These are phyloP conservation scores for Hamigera avellanea DNA, from an alignment of 495 filamentous ascomycete species.

Conservation along the genomic window DNA sequence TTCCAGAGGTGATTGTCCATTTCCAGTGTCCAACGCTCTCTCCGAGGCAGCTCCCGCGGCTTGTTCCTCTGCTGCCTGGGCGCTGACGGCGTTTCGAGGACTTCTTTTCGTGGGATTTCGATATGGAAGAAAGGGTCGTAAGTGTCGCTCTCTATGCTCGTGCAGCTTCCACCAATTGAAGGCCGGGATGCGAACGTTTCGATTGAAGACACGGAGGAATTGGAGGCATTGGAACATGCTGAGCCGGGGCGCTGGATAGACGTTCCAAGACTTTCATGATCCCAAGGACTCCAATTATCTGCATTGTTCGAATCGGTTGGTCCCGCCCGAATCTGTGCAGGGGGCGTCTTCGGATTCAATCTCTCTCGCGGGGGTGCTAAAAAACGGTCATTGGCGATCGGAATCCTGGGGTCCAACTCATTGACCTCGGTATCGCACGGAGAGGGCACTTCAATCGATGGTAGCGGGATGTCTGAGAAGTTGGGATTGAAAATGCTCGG, in stretches of 20 bases:
- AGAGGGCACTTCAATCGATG: slow-evolving; percentile 47
- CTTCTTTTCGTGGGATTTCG: slow-evolving; percentile 26
- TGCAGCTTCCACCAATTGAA: slow-evolving; percentile 56
- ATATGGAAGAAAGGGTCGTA: slow-evolving; percentile 44
- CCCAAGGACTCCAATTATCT: slow-evolving; percentile 18
- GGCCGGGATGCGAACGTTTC: slow-evolving; percentile 53
- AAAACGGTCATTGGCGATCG: slow-evolving; percentile 31
- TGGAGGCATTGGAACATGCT: slow-evolving; percentile 50
- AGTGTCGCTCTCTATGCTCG: slow-evolving; percentile 52
- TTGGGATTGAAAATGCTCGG: slow-evolving; percentile 17
- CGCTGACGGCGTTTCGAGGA: slow-evolving; percentile 18
- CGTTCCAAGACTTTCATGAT: slow-evolving; percentile 20
- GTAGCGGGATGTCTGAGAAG: slow-evolving; percentile 36
- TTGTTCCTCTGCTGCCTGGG: slow-evolving; percentile 15
- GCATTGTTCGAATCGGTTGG: slow-evolving; percentile 18
- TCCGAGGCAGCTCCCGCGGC: slow-evolving; percentile 6
- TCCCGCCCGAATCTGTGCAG: slow-evolving; percentile 39
- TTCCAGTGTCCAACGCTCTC: slow-evolving; percentile 62
- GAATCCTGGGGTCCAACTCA: slow-evolving; percentile 11
- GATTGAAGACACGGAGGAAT: slow-evolving; percentile 58
- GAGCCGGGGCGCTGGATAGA: slow-evolving; percentile 44
- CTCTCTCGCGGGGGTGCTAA: slow-evolving; percentile 37
- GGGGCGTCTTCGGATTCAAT: slow-evolving; percentile 51
- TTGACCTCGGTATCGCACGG: slow-evolving; percentile 9
- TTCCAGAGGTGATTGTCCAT: slow-evolving; percentile 94